These are phyloP conservation scores for Fusarium equiseti DNA, from an alignment of 2,329 filamentous ascomycete genomes.

Conservation along the genomic window DNA sequence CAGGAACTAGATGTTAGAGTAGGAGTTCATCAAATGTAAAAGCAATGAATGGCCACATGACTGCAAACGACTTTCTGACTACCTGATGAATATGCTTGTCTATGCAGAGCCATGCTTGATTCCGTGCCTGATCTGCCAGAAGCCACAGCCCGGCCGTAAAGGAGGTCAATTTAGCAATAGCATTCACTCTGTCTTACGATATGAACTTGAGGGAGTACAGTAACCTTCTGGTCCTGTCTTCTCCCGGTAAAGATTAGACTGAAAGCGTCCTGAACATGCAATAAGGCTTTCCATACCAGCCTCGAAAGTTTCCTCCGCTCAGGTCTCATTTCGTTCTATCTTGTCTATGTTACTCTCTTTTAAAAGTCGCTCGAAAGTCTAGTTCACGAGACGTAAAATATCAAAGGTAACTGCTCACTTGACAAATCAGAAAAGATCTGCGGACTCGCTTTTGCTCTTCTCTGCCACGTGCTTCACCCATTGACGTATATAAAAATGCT, in stretches of 20 bases:
- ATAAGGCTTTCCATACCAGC: background rate
- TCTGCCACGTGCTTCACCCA: slow-evolving; percentile 18
- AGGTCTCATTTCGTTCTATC: background rate
- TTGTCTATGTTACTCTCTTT: background rate
- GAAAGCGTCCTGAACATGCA: background rate
- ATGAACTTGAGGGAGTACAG: background rate
- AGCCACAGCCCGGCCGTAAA: too few species aligned
- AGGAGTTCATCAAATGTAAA: slow-evolving; percentile 40
- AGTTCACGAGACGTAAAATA: slow-evolving; percentile 1
- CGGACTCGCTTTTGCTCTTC: slow-evolving; percentile 37
- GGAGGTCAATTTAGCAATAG: too few species aligned
- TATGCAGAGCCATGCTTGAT: background rate
- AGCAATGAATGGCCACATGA: slow-evolving; percentile 27
- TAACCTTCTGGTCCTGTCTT: background rate
- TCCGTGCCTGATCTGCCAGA: background rate
- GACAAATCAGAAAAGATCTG: slow-evolving; percentile 32
- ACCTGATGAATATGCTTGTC: background rate
- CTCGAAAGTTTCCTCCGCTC: background rate
- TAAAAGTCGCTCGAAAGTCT: background rate
- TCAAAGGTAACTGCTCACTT: slow-evolving; percentile 20
- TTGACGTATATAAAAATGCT: slow-evolving; percentile 7
- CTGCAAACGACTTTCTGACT: background rate
- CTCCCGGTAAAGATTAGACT: background rate
- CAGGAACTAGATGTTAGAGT: slow-evolving; percentile 40
- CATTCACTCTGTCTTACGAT: background rate